Evolutionary conservation across 345 rosid genomes (phyloP), one percentile per base, ranked within the genome.

Genomic region (Acer campestre): DNA sequence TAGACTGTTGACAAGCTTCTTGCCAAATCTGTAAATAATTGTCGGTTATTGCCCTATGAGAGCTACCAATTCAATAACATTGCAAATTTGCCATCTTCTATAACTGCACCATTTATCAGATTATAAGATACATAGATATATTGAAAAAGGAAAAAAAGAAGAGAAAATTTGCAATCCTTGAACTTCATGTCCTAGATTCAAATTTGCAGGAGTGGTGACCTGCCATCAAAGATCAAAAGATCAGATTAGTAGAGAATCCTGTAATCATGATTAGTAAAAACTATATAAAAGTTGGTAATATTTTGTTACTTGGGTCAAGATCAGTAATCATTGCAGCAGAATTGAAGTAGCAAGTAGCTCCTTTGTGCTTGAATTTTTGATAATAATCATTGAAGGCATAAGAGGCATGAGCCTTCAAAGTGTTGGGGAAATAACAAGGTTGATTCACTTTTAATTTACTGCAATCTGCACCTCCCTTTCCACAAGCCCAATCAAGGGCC

Each of bases 401-500:
- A 64, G 90, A 86, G 59, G 94, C 94, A 75, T 91, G 91, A 46
- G 81, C 85, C 62, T 70, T 85, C 6, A 81, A 38, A 3, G 88
- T 84, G 59, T 86, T 86, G 5, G 92, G 94, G 2, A 70, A 61
- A 22, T 74, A 88, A 73, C 92, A 89, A 48, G 90, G 82, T 10
- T 85, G 85, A 29, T 88, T 80, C 59, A 7, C 67, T 69, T 82
- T 82, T 49, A 88, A 77, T 68, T 74, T 75, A 11, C 77, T 80
- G 77, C 95, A 89, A 75, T 89, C 89, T 42, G 90, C 90, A 20
- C 91, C 86, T 46, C 90, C 95, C 61, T 81, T 84, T 29, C 91
- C 86, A 73, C 94, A 88, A 0, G 92, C 91, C 94, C 91, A 91
- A 69, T 88, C 91, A 40, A 89, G 79, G 16, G 94, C 92, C 55